A percentile compares a stretch with the other conserved stretches of the same genome.
Evolutionary conservation across 768 basidiomycete genomes (phyloP).

Genomic region (Lactarius vividus): DNA sequence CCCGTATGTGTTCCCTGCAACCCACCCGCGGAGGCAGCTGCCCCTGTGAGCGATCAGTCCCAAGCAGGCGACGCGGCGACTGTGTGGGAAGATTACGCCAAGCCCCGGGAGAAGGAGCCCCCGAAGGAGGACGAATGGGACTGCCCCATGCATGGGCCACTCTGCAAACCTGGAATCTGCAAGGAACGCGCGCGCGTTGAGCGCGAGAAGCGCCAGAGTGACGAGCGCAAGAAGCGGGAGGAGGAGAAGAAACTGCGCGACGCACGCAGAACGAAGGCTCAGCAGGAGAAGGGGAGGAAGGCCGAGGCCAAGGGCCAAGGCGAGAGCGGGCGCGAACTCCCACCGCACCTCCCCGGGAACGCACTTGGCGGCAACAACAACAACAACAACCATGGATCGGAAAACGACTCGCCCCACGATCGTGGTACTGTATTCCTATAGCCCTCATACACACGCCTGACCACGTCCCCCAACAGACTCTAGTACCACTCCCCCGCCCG

Average conservation of each 20-base stretch:
- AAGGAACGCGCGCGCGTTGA: neutral
- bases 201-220: neutral
- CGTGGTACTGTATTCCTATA: neutral
- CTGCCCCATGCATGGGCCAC: constrained; percentile 17
- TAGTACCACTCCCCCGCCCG: neutral
- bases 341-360: neutral
- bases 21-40: neutral
- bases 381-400: neutral
- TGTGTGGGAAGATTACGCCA: constrained; percentile 8
- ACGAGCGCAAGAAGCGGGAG: neutral
- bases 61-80: too few species aligned
- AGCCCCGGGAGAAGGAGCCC: neutral
- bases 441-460: neutral
- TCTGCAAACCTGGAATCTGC: constrained; percentile 22
- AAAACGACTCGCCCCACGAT: neutral
- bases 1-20: neutral
- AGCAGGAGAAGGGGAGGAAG: neutral
- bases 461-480: neutral
- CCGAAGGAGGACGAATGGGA: neutral
- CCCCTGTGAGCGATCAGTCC: neutral
- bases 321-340: too few species aligned
- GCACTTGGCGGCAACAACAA: too few species aligned
- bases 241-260: neutral
- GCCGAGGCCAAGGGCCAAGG: neutral
- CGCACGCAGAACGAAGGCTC: neutral